These are phyloP conservation scores for Lactifluus hygrophoroides DNA, from an alignment of 768 basidiomycete genomes.

Conservation along the genomic window DNA sequence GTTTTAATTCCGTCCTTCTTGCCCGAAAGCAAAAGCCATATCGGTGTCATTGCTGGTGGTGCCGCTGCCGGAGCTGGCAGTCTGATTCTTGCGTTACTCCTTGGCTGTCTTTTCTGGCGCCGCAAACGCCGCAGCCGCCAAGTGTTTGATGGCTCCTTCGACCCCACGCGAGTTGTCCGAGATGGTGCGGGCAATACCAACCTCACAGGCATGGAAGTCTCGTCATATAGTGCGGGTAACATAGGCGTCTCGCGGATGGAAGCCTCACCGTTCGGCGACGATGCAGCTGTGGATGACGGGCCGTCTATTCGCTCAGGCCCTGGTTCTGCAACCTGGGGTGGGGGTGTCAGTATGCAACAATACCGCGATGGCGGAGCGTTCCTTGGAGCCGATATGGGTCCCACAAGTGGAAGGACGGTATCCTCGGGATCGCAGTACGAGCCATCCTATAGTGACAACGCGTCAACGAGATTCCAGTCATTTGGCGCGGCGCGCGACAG, in stretches of 20 bases:
- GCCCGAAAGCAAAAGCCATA: constrained; percentile 6
- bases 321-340: background rate
- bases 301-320: constrained; percentile 16
- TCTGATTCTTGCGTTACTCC: constrained; percentile 22
- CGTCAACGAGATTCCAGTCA: background rate
- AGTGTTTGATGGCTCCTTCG: constrained; percentile 44
- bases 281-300: no score
- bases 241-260: no score
- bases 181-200: constrained; percentile 20
- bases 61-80: constrained; percentile 23
- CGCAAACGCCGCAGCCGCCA: constrained; percentile 25
- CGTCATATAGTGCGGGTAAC: constrained; percentile 17
- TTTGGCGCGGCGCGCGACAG: no score
- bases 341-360: constrained; percentile 24
- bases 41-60: constrained; percentile 27
- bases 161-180: constrained; percentile 35
- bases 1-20: constrained; percentile 21
- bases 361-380: constrained; percentile 18
- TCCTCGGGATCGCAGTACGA: no score
- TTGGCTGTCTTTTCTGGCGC: constrained; percentile 25
- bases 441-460: constrained; percentile 12
- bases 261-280: no score
- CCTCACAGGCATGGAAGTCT: constrained; percentile 12
- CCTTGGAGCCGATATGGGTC: constrained; percentile 20
- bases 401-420: constrained; percentile 14